Evolutionary conservation across 2,329 filamentous ascomycete species (phyloP).

Genomic region (Moelleriella libera): DNA sequence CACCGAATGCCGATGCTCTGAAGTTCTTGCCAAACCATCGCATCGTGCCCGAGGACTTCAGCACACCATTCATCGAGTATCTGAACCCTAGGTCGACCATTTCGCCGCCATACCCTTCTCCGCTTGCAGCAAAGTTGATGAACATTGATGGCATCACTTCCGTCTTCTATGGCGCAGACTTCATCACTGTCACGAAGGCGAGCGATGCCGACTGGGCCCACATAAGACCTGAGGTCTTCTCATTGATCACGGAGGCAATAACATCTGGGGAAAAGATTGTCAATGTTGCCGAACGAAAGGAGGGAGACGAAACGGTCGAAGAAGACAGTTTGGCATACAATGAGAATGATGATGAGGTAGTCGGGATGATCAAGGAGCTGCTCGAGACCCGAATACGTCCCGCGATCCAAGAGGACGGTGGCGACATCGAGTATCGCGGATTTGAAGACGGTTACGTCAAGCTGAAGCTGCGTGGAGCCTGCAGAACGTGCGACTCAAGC

Average conservation of each 20-base stretch:
- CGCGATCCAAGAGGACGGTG: conserved; percentile 93
- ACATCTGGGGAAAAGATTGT: conserved; percentile 75
- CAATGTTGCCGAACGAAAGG: conserved; percentile 48
- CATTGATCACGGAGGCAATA: conserved; percentile 84
- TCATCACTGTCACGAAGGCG: conserved; percentile 92
- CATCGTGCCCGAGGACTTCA: conserved; percentile 62
- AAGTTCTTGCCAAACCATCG: conserved; percentile 91
- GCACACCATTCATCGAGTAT: conserved; percentile 79
- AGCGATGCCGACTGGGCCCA: conserved; percentile 84
- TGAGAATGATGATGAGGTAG: conserved; percentile 84
- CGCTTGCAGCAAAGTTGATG: conserved; percentile 78
- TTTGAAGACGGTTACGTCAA: conserved; percentile 73
- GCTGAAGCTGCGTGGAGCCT: conserved; percentile 81
- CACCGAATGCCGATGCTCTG: conserved; percentile 86
- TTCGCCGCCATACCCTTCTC: conserved; percentile 77
- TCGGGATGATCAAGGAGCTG: conserved; percentile 97
- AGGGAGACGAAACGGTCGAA: conserved; percentile 27
- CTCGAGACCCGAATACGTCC: conserved; percentile 90
- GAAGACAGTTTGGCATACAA: conserved; percentile 69
- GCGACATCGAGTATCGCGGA: conserved; percentile 89
- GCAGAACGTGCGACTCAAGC: conserved; percentile 90
- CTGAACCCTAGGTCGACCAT: conserved; percentile 78
- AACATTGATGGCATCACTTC: conserved; percentile 89
- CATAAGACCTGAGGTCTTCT: conserved; percentile 89
- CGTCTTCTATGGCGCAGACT: conserved; percentile 88